These are phyloP conservation scores for Tarenaya hassleriana DNA, from an alignment of 345 rosid genomes.

Conservation along the genomic window DNA sequence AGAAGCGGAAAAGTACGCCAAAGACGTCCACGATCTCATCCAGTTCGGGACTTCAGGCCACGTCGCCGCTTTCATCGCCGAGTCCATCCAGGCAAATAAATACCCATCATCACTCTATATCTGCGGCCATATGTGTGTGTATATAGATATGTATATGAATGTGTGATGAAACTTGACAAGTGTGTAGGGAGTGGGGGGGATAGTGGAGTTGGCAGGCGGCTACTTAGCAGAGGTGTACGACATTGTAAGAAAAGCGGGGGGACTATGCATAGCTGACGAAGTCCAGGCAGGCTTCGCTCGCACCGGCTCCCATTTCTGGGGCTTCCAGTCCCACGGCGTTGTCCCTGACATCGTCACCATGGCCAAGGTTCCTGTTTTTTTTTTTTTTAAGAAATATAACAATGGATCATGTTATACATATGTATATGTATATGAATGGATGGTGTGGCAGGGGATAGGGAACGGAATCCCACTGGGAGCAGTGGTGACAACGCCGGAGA, in stretches of 20 bases:
- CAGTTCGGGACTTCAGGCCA: constrained; percentile 78
- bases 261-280: constrained; percentile 88
- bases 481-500: constrained; percentile 85
- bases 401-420: not conserved
- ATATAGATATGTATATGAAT: not conserved
- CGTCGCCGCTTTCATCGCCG: constrained; percentile 75
- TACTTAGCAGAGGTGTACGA: constrained; percentile 69
- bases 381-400: too few relatives aligned
- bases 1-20: constrained; percentile 75
- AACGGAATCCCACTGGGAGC: constrained; percentile 94
- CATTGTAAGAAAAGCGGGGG: constrained; percentile 65
- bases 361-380: constrained; percentile 75
- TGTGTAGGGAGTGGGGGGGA: constrained; percentile 99
- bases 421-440: not conserved
- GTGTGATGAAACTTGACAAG: constrained; percentile 6
- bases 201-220: constrained; percentile 79
- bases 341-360: constrained; percentile 91
- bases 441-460: constrained; percentile 63
- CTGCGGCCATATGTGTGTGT: not conserved
- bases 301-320: constrained; percentile 76
- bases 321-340: constrained; percentile 76
- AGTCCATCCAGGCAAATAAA: constrained; percentile 83
- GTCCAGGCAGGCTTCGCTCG: constrained; percentile 82
- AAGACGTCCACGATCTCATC: constrained; percentile 67
- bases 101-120: not conserved